Base-by-base conservation (phyloP, 140 eudicot species). In the Senecio squalidus region DNA sequence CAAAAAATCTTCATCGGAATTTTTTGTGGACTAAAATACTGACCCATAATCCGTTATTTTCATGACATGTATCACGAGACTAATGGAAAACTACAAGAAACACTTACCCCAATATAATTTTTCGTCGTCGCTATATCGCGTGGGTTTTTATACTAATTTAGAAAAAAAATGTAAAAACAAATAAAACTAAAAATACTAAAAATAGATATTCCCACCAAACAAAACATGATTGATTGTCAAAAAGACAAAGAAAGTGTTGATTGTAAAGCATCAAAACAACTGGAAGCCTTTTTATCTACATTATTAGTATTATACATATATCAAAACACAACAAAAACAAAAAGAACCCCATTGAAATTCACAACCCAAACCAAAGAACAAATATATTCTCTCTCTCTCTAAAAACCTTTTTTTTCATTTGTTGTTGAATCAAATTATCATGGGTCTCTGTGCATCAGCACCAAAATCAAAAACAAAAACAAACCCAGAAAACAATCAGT, bases 371-470 rank as follows among this genome's bases (percentile, higher is more conserved):
- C 63, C 31, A 63, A 55, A 36, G 36, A 74, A 54, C 24, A 55
- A 57, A 54, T 55, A 68, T 38, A 53, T 65, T 34, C 73, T 64
- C 58, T 61, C 66, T 66, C 63, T 52, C 58, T 29, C 52, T 36
- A 40, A 18, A 44, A 36, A 13, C 5, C 30, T 28, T 1, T 9
- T 4, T 41, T 28, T 61, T 36, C 14, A 14, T 46, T 25, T 11
- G 33, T 41, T 46, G 43, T 7, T 40, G 27, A 60, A 69, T 20
- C 66, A 48, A 58, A 68, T 21, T 55, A 69, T 60, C 69, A 87
- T 87, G 96, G 96, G 96, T 36, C 84, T 89, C 47, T 80, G 89
- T 74, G 80, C 58, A 38, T 87, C 96, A 18, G 73, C 86, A 24
- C 72, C 80, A 18, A 68, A 69, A 47, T 55, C 86, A 27, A 86